Percentiles rank a stretch among this genome's conserved stretches.
phyloP scores from a whole-genome alignment of 73 alveolate genomes.

The Breviolum minutum region DNA sequence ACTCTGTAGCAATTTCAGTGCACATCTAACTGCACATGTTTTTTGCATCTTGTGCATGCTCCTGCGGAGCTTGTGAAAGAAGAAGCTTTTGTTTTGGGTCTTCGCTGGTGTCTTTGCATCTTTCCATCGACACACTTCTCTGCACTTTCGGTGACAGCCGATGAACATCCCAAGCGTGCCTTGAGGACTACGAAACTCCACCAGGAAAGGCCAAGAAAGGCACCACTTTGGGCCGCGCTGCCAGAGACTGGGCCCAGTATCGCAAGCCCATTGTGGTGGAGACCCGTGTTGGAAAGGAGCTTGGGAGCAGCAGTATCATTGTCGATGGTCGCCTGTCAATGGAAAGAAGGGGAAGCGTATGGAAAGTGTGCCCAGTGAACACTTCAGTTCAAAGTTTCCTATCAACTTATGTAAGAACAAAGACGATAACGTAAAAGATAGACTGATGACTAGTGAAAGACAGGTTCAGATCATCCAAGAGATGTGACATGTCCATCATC shows the following conservation, averaged over 20 bases:
- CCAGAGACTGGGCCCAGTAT: conserved; percentile 51
- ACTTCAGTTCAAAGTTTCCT: background rate
- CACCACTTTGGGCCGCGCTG: conserved; percentile 8
- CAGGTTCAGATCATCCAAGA: no score
- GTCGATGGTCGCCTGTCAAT: background rate
- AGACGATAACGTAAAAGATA: no score
- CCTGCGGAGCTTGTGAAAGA: background rate
- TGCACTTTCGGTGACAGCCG: background rate
- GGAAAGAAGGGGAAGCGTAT: background rate
- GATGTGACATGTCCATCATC: no score
- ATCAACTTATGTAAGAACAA: background rate
- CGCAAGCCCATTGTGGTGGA: conserved; percentile 78
- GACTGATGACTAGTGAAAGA: no score
- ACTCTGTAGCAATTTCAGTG: no score
- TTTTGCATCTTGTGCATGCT: no score
- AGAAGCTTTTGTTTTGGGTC: background rate
- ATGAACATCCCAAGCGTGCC: background rate
- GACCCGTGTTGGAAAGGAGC: conserved; percentile 56
- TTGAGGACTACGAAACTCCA: conserved; percentile 24
- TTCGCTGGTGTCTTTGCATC: background rate
- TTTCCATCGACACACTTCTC: background rate
- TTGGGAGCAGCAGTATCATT: no score
- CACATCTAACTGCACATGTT: no score
- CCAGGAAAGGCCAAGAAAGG: background rate
- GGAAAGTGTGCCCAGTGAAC: background rate